Percentiles rank a stretch among this genome's conserved stretches.
Conservation (phyloP, 768 basidiomycete species). For the Amanita fuliginea region DNA sequence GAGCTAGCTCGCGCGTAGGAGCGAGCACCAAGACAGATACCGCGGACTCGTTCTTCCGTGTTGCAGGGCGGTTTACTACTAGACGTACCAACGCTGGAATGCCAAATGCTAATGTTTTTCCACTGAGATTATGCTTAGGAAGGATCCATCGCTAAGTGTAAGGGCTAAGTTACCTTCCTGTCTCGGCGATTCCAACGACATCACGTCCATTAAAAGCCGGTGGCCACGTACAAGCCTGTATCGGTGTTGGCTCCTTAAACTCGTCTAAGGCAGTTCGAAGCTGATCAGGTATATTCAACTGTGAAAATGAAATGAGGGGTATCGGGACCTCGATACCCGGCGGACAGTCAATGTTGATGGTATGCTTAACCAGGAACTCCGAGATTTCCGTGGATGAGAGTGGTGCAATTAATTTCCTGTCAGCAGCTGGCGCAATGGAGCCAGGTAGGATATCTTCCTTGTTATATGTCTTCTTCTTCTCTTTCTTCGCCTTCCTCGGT, state of each 20-base stretch:
- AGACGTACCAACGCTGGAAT: slow-evolving; percentile 77
- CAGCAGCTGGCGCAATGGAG: slow-evolving; percentile 9
- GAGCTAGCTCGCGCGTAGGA: slow-evolving; percentile 92
- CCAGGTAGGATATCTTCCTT: slow-evolving; percentile 17
- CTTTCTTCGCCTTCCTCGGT: slow-evolving; percentile 26
- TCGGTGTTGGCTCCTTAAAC: slow-evolving; percentile 87
- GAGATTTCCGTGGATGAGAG: slow-evolving; percentile 32
- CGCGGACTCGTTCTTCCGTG: slow-evolving; percentile 21
- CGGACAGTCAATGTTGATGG: slow-evolving; percentile 59
- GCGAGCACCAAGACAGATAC: slow-evolving; percentile 74
- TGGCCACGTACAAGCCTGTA: slow-evolving; percentile 95
- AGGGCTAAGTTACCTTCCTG: slow-evolving; percentile 54
- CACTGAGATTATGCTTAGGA: slow-evolving; percentile 31
- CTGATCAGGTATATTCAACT: slow-evolving; percentile 51
- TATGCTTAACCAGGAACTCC: slow-evolving; percentile 61
- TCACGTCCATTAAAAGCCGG: slow-evolving; percentile 73
- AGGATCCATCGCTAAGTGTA: background rate
- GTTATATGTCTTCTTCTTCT: slow-evolving; percentile 32
- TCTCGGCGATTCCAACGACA: slow-evolving; percentile 94
- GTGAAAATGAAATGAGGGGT: slow-evolving; percentile 68
- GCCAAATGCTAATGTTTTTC: slow-evolving; percentile 95
- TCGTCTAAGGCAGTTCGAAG: slow-evolving; percentile 52
- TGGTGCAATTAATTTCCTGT: slow-evolving; percentile 8
- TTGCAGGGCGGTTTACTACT: slow-evolving; percentile 32
- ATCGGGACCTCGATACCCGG: slow-evolving; percentile 30